phyloP scores from a whole-genome alignment of 2,329 filamentous ascomycete genomes.

The Claviceps paspali region DNA sequence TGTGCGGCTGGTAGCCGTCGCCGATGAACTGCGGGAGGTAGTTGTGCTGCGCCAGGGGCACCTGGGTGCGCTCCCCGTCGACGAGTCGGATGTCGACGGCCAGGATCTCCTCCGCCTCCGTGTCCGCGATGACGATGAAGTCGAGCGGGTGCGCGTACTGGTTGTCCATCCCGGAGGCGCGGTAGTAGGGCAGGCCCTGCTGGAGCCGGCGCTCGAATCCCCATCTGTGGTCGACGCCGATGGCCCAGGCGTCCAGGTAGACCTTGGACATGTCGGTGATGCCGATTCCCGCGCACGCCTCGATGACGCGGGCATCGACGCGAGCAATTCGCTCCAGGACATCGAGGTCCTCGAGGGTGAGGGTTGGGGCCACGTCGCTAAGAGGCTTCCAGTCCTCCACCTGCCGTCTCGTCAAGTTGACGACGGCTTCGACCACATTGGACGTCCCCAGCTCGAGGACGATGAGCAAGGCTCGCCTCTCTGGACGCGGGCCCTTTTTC shows the following conservation, averaged over 20 bases:
- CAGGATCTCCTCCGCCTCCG: constrained; percentile 34
- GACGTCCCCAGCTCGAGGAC: constrained; percentile 25
- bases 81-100: constrained; percentile 25
- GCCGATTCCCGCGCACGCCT: constrained; percentile 59
- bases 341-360: constrained; percentile 71
- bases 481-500: constrained; percentile 29
- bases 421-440: constrained; percentile 35
- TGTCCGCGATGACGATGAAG: constrained; percentile 26
- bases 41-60: constrained; percentile 22
- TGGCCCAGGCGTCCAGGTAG: constrained; percentile 74
- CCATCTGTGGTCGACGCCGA: constrained; percentile 68
- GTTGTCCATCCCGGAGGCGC: constrained; percentile 54
- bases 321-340: constrained; percentile 54
- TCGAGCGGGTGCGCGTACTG: constrained; percentile 43
- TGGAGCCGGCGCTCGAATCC: constrained; percentile 57
- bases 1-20: constrained; percentile 19
- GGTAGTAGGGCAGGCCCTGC: constrained; percentile 71
- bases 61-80: constrained; percentile 32
- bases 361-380: constrained; percentile 28
- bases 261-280: constrained; percentile 75
- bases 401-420: constrained; percentile 26
- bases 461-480: constrained; percentile 35
- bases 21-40: constrained; percentile 21
- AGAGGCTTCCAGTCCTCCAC: constrained; percentile 31
- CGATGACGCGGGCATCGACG: constrained; percentile 57